Conservation (phyloP, 2,329 filamentous ascomycete species). For the Akanthomyces lecanii region DNA sequence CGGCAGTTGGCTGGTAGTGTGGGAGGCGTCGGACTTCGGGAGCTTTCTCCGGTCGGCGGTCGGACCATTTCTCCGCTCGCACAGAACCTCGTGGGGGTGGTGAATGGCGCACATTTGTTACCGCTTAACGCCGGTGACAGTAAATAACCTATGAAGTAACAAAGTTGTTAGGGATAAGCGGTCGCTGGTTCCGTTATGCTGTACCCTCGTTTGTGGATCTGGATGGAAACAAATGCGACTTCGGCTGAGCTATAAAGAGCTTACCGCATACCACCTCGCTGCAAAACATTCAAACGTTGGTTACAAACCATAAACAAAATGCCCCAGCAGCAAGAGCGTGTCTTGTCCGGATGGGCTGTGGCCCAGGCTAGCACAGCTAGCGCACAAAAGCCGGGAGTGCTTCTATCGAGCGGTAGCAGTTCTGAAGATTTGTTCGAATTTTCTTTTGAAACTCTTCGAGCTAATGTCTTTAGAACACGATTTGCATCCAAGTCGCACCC, state of each 20-base stretch:
- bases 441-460: constrained; percentile 57
- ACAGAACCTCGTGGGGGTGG: neutral
- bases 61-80: constrained; percentile 11
- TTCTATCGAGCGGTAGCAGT: constrained; percentile 19
- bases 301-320: constrained; percentile 13
- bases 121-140: neutral
- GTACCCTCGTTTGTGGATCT: neutral
- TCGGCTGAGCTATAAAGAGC: neutral
- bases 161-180: neutral
- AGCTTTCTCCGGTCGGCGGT: constrained; percentile 4
- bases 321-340: constrained; percentile 17
- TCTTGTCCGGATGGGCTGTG: constrained; percentile 23
- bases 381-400: constrained; percentile 25
- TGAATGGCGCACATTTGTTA: neutral
- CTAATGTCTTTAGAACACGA: constrained; percentile 63
- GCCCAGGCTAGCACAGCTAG: constrained; percentile 26
- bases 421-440: constrained; percentile 47
- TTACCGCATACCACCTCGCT: neutral
- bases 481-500: constrained; percentile 60
- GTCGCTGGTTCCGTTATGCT: neutral
- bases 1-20: constrained; percentile 1
- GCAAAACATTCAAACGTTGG: neutral
- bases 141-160: neutral
- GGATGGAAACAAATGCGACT: too few species aligned
- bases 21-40: constrained; percentile 8